Evolutionary conservation across 176 grass and related monocot genomes (phyloP), one percentile per base, ranked within the genome.

Genomic region (Dendrocalamus sinicus): DNA sequence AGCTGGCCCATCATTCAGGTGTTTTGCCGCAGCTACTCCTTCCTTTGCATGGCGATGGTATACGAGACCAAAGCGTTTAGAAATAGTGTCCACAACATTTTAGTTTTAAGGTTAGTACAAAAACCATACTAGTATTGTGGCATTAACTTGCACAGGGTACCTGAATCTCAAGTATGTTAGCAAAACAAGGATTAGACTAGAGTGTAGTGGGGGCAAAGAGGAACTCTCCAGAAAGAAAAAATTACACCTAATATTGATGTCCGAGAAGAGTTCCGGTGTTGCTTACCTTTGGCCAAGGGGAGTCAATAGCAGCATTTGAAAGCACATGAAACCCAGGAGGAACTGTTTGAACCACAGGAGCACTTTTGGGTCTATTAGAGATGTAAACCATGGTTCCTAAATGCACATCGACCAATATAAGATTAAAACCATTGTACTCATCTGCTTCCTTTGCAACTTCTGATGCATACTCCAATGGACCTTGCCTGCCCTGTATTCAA

Each of bases 251-350:
- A 50, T 47, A 4, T 15, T 2, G 67, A 71, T 7, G 13, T 15
- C 17, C 19, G 16, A n/a, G 9, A 44, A 67, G 26, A 68, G 35
- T 46, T 1, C 1, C 0, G 8, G 10, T 28, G 22, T 30, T 45
- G 37, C 46, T 65, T 84, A 98, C 96, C 96, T 95, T 98, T 44
- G 93, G 91, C 96, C 96, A 98, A 82, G 96, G 93, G 60, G 88
- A 77, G 69, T 95, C 88, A 48, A 98, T 75, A 35, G 87, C 81
- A 74, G 89, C 93, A 89, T 98, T 98, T 12, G 93, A 92, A 88
- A 98, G 93, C 70, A 98, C 93, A 50, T 98, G 96, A 83, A 93
- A 69, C 46, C 96, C 96, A 35, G 93, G 83, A 73, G 86, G 62
- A 87, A 95, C 88, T 75, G 72, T 69, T 82, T 91, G 89, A 91